These are phyloP conservation scores for Chaetomium strumarium DNA, from an alignment of 2,329 filamentous ascomycete genomes.

Conservation along the genomic window DNA sequence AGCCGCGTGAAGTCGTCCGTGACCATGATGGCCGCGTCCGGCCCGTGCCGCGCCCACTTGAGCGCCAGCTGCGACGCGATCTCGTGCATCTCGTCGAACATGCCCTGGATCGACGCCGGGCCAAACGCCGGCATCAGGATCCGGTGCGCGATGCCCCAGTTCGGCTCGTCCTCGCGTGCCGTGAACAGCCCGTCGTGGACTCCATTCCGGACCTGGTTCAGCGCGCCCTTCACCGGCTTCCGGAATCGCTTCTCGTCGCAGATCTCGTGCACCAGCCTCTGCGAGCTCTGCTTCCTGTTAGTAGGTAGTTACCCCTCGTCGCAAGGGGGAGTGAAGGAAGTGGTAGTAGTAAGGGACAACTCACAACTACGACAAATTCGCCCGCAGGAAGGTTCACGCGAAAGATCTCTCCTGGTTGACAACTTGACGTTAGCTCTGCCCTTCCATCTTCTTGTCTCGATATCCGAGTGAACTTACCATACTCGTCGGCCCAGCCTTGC, in stretches of 20 bases:
- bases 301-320: not conserved
- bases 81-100: slow-evolving; percentile 67
- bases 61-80: slow-evolving; percentile 59
- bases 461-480: not conserved
- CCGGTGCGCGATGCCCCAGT: slow-evolving; percentile 63
- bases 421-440: not conserved
- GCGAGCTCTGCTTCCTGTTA: slow-evolving; percentile 18
- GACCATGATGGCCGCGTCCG: slow-evolving; percentile 49
- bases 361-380: slow-evolving; percentile 22
- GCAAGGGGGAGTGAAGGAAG: not conserved
- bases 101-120: slow-evolving; percentile 58
- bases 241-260: slow-evolving; percentile 62
- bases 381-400: slow-evolving; percentile 46
- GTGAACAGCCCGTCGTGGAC: slow-evolving; percentile 64
- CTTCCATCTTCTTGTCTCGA: too few relatives aligned
- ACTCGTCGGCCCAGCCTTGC: slow-evolving; percentile 1
- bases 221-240: slow-evolving; percentile 47
- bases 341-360: too few relatives aligned
- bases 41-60: slow-evolving; percentile 63
- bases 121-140: slow-evolving; percentile 65
- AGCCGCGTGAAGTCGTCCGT: slow-evolving; percentile 67
- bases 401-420: slow-evolving; percentile 53
- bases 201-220: slow-evolving; percentile 54
- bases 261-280: slow-evolving; percentile 54
- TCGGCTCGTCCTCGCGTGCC: slow-evolving; percentile 43